Percentiles rank a stretch among this genome's conserved stretches.
phyloP scores from a whole-genome alignment of 192 early-diverging fungal species.

The Entomortierella parvispora region DNA sequence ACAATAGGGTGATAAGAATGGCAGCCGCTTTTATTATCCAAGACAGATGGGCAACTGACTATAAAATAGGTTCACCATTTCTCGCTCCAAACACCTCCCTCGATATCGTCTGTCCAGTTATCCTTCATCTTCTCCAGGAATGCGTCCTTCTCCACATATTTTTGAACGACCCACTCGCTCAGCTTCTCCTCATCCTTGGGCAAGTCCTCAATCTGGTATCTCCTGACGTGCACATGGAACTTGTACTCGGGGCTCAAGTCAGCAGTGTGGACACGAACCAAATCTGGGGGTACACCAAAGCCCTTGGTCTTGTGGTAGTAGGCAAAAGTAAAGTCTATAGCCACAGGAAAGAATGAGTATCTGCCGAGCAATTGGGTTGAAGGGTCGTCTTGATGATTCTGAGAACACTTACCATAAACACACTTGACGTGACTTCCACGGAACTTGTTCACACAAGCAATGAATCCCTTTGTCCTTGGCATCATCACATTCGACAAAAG shows the following conservation, averaged over 20 bases:
- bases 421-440: slow-evolving; percentile 63
- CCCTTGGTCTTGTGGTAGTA: slow-evolving; percentile 57
- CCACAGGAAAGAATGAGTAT: neutral
- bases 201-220: slow-evolving; percentile 72
- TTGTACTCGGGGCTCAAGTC: slow-evolving; percentile 62
- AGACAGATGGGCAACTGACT: too few species aligned
- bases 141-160: slow-evolving; percentile 88
- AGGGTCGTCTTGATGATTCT: too few species aligned
- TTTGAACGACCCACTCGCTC: slow-evolving; percentile 75
- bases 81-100: slow-evolving; percentile 49
- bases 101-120: slow-evolving; percentile 58
- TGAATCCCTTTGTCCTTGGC: slow-evolving; percentile 67
- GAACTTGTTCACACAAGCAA: slow-evolving; percentile 62
- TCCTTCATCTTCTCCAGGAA: slow-evolving; percentile 73
- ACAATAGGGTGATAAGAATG: too few species aligned
- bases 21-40: too few species aligned
- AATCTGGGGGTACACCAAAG: slow-evolving; percentile 59
- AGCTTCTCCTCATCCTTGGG: slow-evolving; percentile 78
- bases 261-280: slow-evolving; percentile 60
- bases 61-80: slow-evolving; percentile 34
- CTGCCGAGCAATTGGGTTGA: neutral
- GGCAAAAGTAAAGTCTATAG: slow-evolving; percentile 63
- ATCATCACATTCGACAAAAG: slow-evolving; percentile 60
- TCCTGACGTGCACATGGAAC: slow-evolving; percentile 87
- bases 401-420: slow-evolving; percentile 65